Percentiles rank a stretch among this genome's conserved stretches.
Evolutionary conservation across 2,329 filamentous ascomycete species (phyloP).

Genomic region (Aspergillus latus): DNA sequence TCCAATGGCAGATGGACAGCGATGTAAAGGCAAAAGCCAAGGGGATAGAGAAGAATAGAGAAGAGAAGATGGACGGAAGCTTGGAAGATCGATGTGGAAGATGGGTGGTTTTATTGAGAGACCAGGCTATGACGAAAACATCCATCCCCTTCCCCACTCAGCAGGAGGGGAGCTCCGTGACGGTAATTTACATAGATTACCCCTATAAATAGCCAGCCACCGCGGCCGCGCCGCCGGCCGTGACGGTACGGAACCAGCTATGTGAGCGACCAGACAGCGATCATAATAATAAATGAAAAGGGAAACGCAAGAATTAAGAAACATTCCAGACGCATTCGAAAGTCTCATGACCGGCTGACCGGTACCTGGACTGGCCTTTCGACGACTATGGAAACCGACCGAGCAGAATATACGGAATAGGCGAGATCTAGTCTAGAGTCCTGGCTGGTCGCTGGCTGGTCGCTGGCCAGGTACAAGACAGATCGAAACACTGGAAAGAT

Average conservation of each 20-base stretch:
- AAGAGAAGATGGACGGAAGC: not conserved
- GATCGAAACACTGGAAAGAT: not conserved
- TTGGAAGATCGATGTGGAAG: conserved; percentile 14
- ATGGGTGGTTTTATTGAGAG: conserved; percentile 7
- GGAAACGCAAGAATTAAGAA: not conserved
- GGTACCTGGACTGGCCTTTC: not conserved
- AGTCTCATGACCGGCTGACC: not conserved
- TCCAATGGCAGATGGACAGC: conserved; percentile 2
- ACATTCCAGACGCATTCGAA: not conserved
- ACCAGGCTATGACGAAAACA: conserved; percentile 8
- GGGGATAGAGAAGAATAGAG: not conserved
- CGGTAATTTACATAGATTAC: conserved; percentile 2
- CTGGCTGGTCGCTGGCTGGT: too few species aligned
- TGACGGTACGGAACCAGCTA: not conserved
- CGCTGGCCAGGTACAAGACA: too few species aligned
- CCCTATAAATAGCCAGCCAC: not conserved
- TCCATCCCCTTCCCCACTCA: not conserved
- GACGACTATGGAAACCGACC: not conserved
- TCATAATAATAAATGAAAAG: too few species aligned
- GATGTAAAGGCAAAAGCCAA: not conserved
- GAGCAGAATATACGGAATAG: not conserved
- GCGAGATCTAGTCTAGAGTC: too few species aligned
- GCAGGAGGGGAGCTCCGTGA: conserved; percentile 4
- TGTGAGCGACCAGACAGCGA: not conserved
- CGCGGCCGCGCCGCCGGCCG: not conserved